These are phyloP conservation scores for Aspergillus uvarum DNA, from an alignment of 2,329 filamentous ascomycete genomes.

Conservation along the genomic window DNA sequence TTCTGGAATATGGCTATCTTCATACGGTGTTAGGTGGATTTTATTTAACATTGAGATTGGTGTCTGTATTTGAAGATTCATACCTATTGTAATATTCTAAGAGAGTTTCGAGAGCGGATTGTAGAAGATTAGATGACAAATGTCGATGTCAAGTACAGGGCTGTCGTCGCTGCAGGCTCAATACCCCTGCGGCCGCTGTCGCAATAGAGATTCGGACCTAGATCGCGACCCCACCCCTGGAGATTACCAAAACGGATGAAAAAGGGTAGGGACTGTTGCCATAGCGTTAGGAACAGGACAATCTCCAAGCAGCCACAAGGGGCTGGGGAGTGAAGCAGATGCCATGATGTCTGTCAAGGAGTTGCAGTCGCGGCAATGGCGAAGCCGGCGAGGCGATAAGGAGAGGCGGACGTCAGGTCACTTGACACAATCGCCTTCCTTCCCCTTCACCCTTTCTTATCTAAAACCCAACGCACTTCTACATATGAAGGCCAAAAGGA, in stretches of 20 bases:
- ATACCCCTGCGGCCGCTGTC: constrained; percentile 21
- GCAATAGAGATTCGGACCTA: constrained; percentile 21
- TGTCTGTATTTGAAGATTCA: not conserved
- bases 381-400: constrained; percentile 1
- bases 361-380: constrained; percentile 5
- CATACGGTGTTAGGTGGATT: not conserved
- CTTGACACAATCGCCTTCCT: constrained; percentile 2
- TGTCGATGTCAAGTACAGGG: not conserved
- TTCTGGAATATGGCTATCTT: constrained; percentile 8
- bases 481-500: not conserved
- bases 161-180: constrained; percentile 11
- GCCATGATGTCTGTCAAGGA: constrained; percentile 25
- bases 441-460: not conserved
- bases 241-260: constrained; percentile 22
- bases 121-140: not conserved
- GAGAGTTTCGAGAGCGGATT: not conserved
- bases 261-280: constrained; percentile 6
- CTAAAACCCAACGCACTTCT: not conserved
- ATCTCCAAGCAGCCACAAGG: constrained; percentile 17
- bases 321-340: constrained; percentile 17
- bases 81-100: not conserved
- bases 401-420: constrained; percentile 1
- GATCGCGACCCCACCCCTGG: constrained; percentile 36
- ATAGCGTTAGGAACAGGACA: constrained; percentile 4
- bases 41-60: too few relatives aligned